Conservation (phyloP, 2,329 filamentous ascomycete genomes). For the Cadophora sp. region DNA sequence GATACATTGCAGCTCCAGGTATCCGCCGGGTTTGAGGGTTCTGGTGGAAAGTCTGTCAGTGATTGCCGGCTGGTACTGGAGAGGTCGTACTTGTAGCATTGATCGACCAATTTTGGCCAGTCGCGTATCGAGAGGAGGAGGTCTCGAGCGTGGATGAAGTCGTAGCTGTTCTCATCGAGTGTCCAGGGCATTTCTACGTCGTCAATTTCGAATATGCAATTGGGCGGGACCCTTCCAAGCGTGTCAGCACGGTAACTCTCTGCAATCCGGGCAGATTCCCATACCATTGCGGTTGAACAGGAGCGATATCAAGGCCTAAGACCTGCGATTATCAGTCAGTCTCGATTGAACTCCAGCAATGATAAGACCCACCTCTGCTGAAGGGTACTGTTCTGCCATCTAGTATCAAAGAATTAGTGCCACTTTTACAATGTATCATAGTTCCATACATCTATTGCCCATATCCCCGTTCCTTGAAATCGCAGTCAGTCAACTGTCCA, state of each 20-base stretch:
- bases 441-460: conserved; percentile 34
- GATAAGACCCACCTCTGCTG: conserved; percentile 36
- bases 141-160: conserved; percentile 53
- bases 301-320: conserved; percentile 43
- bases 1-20: conserved; percentile 33
- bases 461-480: conserved; percentile 30
- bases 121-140: conserved; percentile 32
- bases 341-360: neutral
- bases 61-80: neutral
- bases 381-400: conserved; percentile 42
- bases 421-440: neutral
- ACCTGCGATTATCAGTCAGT: conserved; percentile 25
- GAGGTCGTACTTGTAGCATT: conserved; percentile 41
- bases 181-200: conserved; percentile 59
- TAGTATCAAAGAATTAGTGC: neutral
- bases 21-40: conserved; percentile 32
- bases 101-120: conserved; percentile 31
- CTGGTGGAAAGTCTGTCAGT: neutral
- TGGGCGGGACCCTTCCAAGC: conserved; percentile 50
- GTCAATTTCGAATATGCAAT: conserved; percentile 58
- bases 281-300: conserved; percentile 41
- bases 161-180: conserved; percentile 51
- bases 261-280: neutral
- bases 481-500: neutral
- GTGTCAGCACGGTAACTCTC: neutral